A percentile compares a stretch with the other conserved stretches of the same genome.
phyloP scores from a whole-genome alignment of 1,284 basidiomycete genomes.

The Amylostereum areolatum region DNA sequence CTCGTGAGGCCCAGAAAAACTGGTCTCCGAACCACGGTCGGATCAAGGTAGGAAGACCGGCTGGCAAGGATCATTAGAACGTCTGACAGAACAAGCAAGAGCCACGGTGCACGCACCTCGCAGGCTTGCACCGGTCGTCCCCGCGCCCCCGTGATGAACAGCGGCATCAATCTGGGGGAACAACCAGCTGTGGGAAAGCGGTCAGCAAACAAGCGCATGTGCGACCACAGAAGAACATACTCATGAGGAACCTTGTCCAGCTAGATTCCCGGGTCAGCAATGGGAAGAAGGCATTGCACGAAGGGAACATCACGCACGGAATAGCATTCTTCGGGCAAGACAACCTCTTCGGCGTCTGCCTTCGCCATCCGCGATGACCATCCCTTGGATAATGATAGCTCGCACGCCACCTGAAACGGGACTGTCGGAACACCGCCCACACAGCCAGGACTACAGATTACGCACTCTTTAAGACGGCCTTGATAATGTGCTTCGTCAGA shows the following conservation, averaged over 20 bases:
- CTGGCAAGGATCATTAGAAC: constrained; percentile 17
- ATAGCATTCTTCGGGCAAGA: constrained; percentile 39
- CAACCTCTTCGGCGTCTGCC: constrained; percentile 31
- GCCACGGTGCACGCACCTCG: constrained; percentile 24
- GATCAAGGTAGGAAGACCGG: constrained; percentile 73
- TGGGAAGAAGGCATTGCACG: constrained; percentile 13
- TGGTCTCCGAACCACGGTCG: constrained; percentile 70
- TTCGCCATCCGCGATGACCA: constrained; percentile 59
- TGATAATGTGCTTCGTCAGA: constrained; percentile 58
- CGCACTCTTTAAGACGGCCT: constrained; percentile 59
- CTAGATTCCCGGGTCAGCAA: constrained; percentile 14
- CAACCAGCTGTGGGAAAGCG: constrained; percentile 46
- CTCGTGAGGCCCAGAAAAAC: constrained; percentile 68
- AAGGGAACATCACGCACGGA: constrained; percentile 21
- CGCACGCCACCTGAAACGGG: constrained; percentile 45
- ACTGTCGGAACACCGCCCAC: constrained; percentile 8
- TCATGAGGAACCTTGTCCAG: constrained; percentile 74
- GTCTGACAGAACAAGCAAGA: background rate
- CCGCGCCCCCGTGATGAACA: constrained; percentile 68
- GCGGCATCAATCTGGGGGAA: constrained; percentile 68
- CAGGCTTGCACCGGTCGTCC: constrained; percentile 64
- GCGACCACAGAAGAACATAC: constrained; percentile 16
- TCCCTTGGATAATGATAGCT: constrained; percentile 69
- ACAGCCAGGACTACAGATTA: constrained; percentile 2
- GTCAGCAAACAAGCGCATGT: background rate